These are phyloP conservation scores for Alternaria burnsii DNA, from an alignment of 2,329 filamentous ascomycete species.

Conservation along the genomic window DNA sequence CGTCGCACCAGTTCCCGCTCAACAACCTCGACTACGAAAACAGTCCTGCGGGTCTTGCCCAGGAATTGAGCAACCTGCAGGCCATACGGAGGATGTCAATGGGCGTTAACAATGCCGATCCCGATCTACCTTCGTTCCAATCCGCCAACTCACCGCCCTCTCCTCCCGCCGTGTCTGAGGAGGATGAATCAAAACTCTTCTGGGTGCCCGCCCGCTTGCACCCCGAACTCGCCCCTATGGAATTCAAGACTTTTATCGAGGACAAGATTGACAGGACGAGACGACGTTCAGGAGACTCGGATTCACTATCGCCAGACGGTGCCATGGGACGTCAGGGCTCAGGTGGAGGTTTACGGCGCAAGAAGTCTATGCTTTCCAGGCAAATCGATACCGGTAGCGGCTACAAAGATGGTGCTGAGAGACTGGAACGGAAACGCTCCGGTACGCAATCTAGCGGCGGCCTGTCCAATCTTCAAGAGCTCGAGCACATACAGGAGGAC, in stretches of 20 bases:
- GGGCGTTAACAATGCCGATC: slow-evolving; percentile 77
- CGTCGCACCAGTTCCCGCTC: slow-evolving; percentile 72
- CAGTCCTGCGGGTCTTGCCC: slow-evolving; percentile 85
- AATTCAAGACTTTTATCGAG: slow-evolving; percentile 96
- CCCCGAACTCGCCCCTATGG: slow-evolving; percentile 91
- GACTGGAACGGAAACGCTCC: slow-evolving; percentile 77
- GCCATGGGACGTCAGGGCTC: slow-evolving; percentile 63
- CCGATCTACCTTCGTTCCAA: slow-evolving; percentile 78
- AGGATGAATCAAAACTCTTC: slow-evolving; percentile 87
- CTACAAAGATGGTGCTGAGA: slow-evolving; percentile 85
- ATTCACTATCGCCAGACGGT: slow-evolving; percentile 67
- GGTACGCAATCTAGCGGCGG: slow-evolving; percentile 59
- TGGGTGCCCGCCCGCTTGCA: slow-evolving; percentile 97
- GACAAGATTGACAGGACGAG: slow-evolving; percentile 91
- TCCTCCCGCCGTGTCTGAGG: slow-evolving; percentile 72
- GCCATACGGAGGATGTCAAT: slow-evolving; percentile 92
- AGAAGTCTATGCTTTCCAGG: slow-evolving; percentile 94
- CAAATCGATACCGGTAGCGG: slow-evolving; percentile 82
- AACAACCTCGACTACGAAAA: slow-evolving; percentile 91
- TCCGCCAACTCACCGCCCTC: slow-evolving; percentile 69
- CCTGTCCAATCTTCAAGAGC: slow-evolving; percentile 65
- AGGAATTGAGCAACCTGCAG: slow-evolving; percentile 91
- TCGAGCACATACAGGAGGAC: slow-evolving; percentile 86
- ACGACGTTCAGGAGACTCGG: slow-evolving; percentile 75
- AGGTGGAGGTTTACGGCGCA: slow-evolving; percentile 73